A percentile compares a stretch with the other conserved stretches of the same genome.
phyloP scores from a whole-genome alignment of 2,329 filamentous ascomycete species.

The Cladosporium sp. region DNA sequence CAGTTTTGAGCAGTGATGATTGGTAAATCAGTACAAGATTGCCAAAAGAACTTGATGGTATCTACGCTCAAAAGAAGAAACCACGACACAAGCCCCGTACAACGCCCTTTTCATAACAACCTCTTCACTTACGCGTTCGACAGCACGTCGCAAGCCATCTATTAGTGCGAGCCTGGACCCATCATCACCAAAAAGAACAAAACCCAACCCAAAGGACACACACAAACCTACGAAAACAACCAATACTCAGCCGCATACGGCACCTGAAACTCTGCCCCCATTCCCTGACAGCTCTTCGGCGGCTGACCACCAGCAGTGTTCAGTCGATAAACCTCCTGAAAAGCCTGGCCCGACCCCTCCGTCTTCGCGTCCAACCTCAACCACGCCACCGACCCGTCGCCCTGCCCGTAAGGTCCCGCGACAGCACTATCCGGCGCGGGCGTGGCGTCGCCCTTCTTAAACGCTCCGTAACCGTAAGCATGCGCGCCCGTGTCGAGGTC shows the following conservation, averaged over 20 bases:
- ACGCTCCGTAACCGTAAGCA: constrained; percentile 57
- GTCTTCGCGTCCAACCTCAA: constrained; percentile 60
- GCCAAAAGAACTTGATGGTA: no score
- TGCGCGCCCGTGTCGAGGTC: constrained; percentile 58
- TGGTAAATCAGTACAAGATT: no score
- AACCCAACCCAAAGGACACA: constrained; percentile 13
- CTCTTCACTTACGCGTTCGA: no score
- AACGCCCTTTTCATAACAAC: no score
- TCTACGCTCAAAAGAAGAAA: no score
- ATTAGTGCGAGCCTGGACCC: no score
- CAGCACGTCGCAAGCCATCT: no score
- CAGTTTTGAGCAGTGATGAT: no score
- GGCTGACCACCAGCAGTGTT: constrained; percentile 77
- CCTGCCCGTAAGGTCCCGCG: constrained; percentile 52
- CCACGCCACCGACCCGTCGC: constrained; percentile 73
- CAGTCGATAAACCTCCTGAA: constrained; percentile 76
- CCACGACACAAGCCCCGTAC: no score
- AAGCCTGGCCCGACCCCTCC: constrained; percentile 49
- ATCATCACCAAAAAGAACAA: neutral
- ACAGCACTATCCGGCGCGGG: constrained; percentile 60
- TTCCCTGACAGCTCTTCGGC: constrained; percentile 67
- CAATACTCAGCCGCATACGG: constrained; percentile 80
- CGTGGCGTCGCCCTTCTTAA: constrained; percentile 58
- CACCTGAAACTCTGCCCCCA: constrained; percentile 62
- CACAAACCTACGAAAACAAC: constrained; percentile 41